Percentiles rank a stretch among this genome's conserved stretches.
Conservation (phyloP, 2,329 filamentous ascomycete genomes). For the Sclerotinia trifoliorum region DNA sequence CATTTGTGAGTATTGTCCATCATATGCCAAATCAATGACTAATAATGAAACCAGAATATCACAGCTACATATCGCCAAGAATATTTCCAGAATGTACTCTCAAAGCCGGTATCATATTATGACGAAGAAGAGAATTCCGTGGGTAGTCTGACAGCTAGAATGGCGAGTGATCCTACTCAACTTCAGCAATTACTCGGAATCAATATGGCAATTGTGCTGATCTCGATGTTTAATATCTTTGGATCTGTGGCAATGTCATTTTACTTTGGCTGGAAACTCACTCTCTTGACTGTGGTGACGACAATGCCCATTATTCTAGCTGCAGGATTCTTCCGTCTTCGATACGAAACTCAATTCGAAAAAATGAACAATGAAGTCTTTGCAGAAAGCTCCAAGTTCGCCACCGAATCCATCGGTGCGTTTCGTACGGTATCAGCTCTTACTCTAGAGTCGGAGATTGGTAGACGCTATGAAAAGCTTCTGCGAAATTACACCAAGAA, state of each 20-base stretch:
- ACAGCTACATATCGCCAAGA: conserved; percentile 44
- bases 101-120: conserved; percentile 45
- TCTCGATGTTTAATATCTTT: conserved; percentile 64
- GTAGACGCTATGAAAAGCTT: conserved; percentile 48
- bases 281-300: conserved; percentile 63
- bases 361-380: conserved; percentile 57
- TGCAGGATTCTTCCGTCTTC: conserved; percentile 48
- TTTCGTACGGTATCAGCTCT: conserved; percentile 63
- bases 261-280: conserved; percentile 73
- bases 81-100: conserved; percentile 47
- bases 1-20: conserved; percentile 36
- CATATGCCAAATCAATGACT: neutral
- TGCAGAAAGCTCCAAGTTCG: conserved; percentile 61
- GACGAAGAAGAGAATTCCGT: conserved; percentile 48
- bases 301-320: conserved; percentile 51
- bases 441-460: conserved; percentile 60
- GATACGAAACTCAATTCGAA: conserved; percentile 56
- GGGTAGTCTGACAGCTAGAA: conserved; percentile 47
- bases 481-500: conserved; percentile 49
- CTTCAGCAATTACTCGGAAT: conserved; percentile 51
- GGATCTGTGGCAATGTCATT: conserved; percentile 68
- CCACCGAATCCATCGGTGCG: conserved; percentile 59
- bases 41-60: conserved; percentile 34
- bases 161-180: conserved; percentile 50
- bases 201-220: conserved; percentile 54